phyloP scores from a whole-genome alignment of 768 basidiomycete species.

The Flagelloscypha sp. region DNA sequence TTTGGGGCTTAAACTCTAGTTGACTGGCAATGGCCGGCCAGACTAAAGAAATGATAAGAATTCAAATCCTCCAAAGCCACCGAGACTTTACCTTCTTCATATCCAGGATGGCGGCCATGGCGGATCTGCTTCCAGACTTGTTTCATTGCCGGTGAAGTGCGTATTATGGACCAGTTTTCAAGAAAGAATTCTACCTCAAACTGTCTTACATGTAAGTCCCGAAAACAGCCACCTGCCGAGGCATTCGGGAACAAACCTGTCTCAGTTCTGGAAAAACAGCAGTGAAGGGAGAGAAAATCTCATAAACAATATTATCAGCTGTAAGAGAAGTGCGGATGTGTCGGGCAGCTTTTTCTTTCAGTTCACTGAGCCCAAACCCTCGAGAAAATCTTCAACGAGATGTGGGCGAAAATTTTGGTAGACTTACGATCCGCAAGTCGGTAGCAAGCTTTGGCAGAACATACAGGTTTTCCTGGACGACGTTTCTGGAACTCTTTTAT shows the following conservation, averaged over 20 bases:
- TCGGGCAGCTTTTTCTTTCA: conserved; percentile 71
- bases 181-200: conserved; percentile 73
- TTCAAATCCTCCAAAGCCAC: not conserved
- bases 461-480: conserved; percentile 57
- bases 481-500: conserved; percentile 57
- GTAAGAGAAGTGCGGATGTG: conserved; percentile 73
- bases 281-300: conserved; percentile 81
- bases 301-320: conserved; percentile 74
- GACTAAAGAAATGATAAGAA: conserved; percentile 29
- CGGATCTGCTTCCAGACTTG: conserved; percentile 82
- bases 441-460: conserved; percentile 80
- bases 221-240: conserved; percentile 21
- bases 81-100: conserved; percentile 60
- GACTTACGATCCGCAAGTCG: conserved; percentile 72
- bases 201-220: conserved; percentile 37
- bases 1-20: conserved; percentile 49
- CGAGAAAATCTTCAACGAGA: conserved; percentile 2
- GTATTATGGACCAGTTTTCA: conserved; percentile 75
- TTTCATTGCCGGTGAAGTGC: conserved; percentile 75
- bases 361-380: conserved; percentile 66
- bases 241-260: conserved; percentile 38
- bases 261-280: conserved; percentile 75
- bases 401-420: not conserved
- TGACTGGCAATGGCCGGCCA: conserved; percentile 62
- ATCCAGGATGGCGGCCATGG: conserved; percentile 75